Conservation (phyloP, 352 stramenopile genomes). For the Globisporangium heterothallicum region DNA sequence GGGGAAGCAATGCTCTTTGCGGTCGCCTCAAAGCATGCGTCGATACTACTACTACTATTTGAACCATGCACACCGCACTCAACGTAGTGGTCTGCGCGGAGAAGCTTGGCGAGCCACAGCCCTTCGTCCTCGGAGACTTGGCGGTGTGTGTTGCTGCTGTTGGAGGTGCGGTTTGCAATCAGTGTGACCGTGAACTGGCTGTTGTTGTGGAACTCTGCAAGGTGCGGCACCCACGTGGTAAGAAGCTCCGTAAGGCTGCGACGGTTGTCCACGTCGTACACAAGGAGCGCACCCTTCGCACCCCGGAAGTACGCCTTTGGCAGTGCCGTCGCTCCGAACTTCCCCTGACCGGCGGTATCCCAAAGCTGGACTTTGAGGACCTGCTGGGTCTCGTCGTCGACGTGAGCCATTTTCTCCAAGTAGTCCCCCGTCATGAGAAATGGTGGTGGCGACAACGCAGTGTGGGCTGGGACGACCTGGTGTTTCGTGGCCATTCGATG, state of each 20-base stretch:
- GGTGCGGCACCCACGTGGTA: constrained; percentile 22
- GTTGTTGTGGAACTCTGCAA: constrained; percentile 15
- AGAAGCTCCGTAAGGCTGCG: constrained; percentile 27
- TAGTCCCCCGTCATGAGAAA: constrained; percentile 21
- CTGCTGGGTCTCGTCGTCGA: constrained; percentile 14
- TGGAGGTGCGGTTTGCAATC: constrained; percentile 23
- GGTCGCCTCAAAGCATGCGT: constrained; percentile 3
- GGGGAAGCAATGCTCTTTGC: background rate
- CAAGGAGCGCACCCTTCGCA: constrained; percentile 33
- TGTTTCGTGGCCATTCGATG: constrained; percentile 13
- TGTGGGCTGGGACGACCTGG: background rate
- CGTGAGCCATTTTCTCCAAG: constrained; percentile 24
- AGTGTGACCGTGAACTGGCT: constrained; percentile 26
- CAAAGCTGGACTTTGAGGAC: constrained; percentile 50
- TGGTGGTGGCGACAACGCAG: too few relatives aligned
- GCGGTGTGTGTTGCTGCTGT: constrained; percentile 8
- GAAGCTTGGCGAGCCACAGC: constrained; percentile 9
- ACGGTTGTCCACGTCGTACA: constrained; percentile 36
- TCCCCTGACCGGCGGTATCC: constrained; percentile 46
- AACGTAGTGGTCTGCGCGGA: constrained; percentile 21
- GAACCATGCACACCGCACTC: too few relatives aligned
- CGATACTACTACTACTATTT: background rate
- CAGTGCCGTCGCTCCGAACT: constrained; percentile 24
- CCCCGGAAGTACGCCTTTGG: constrained; percentile 37
- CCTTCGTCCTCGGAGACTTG: constrained; percentile 21